Evolutionary conservation across 768 basidiomycete genomes (phyloP).

Genomic region (Lenzites betulinus): DNA sequence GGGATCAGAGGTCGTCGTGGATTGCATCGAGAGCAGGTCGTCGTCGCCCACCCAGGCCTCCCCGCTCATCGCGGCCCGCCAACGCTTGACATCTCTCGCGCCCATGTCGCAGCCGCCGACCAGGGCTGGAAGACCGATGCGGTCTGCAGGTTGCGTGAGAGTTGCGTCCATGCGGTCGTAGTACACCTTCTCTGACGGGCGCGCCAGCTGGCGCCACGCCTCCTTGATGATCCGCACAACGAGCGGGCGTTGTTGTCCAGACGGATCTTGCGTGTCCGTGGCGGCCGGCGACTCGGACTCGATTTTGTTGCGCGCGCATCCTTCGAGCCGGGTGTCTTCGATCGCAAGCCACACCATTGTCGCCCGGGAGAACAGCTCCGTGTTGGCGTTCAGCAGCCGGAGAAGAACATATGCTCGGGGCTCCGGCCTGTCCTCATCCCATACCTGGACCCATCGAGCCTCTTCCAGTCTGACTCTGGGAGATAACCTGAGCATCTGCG

Average conservation of each 20-base stretch:
- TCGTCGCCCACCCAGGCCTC: not conserved
- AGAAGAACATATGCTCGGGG: conserved; percentile 1
- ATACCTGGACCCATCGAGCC: conserved; percentile 3
- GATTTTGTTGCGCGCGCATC: too few species aligned
- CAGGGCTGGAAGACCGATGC: not conserved
- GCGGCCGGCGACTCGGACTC: not conserved
- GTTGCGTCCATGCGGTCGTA: not conserved
- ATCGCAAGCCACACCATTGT: conserved; percentile 19
- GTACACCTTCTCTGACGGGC: conserved; percentile 3
- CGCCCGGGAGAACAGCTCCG: conserved; percentile 15
- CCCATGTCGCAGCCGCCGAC: not conserved
- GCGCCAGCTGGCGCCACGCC: conserved; percentile 12
- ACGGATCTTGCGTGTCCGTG: not conserved
- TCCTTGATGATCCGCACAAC: conserved; percentile 14
- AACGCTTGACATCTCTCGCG: not conserved
- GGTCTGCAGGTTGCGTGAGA: not conserved
- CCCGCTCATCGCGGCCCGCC: not conserved
- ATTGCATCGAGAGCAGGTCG: not conserved
- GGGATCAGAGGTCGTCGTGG: too few species aligned
- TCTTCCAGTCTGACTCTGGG: not conserved
- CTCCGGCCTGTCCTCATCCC: not conserved
- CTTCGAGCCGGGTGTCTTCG: not conserved
- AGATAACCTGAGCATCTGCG: too few species aligned
- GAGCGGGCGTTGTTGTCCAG: too few species aligned
- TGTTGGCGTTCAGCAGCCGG: conserved; percentile 10